Evolutionary conservation across 2,329 filamentous ascomycete genomes (phyloP).

Genomic region (Calycina marina): DNA sequence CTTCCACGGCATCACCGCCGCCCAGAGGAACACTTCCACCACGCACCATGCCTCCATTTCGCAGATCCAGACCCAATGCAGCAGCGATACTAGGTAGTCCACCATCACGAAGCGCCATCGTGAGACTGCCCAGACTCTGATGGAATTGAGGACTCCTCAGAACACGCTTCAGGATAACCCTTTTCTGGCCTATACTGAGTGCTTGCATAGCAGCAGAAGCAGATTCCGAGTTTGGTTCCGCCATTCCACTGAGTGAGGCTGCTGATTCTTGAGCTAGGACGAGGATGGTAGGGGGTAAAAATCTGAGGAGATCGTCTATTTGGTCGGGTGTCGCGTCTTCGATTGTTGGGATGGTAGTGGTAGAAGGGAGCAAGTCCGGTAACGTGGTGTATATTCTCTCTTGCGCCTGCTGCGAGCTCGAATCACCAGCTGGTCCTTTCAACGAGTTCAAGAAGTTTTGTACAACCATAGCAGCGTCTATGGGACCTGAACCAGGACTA

Average conservation of each 20-base stretch:
- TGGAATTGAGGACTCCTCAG: slow-evolving; percentile 80
- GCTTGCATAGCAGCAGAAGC: slow-evolving; percentile 61
- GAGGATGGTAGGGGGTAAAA: slow-evolving; percentile 66
- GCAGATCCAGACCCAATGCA: slow-evolving; percentile 64
- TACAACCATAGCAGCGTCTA: slow-evolving; percentile 63
- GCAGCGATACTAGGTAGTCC: slow-evolving; percentile 82
- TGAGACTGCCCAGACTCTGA: slow-evolving; percentile 74
- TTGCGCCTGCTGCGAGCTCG: slow-evolving; percentile 29
- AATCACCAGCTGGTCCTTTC: slow-evolving; percentile 32
- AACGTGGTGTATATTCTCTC: slow-evolving; percentile 67
- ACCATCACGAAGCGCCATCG: slow-evolving; percentile 76
- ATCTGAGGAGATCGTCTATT: slow-evolving; percentile 60
- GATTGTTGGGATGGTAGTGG: slow-evolving; percentile 64
- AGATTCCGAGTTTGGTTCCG: slow-evolving; percentile 53
- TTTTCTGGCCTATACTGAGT: slow-evolving; percentile 64
- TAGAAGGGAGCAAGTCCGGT: slow-evolving; percentile 67
- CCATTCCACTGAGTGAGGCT: slow-evolving; percentile 38
- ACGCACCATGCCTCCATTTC: slow-evolving; percentile 70
- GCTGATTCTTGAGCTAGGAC: slow-evolving; percentile 57
- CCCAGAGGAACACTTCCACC: slow-evolving; percentile 73
- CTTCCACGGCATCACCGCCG: slow-evolving; percentile 76
- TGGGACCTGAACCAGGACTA: slow-evolving; percentile 42
- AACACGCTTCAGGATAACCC: slow-evolving; percentile 64
- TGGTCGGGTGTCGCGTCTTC: slow-evolving; percentile 41
- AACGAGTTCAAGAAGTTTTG: slow-evolving; percentile 82